phyloP scores from a whole-genome alignment of 768 basidiomycete species.

The Russula abietina region DNA sequence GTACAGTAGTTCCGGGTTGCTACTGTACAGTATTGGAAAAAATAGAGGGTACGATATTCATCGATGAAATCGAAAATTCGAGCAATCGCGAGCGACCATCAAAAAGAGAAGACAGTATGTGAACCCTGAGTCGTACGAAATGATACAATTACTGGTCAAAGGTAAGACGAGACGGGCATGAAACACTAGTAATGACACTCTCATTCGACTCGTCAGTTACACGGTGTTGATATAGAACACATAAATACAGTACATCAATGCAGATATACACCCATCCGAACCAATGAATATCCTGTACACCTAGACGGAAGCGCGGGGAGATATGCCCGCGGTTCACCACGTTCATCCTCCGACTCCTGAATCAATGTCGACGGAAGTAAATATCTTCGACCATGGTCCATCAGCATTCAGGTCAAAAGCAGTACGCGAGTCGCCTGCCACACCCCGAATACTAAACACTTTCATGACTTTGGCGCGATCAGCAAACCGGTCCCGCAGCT shows the following conservation, averaged over 20 bases:
- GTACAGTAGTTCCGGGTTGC: too few species aligned
- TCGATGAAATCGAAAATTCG: too few species aligned
- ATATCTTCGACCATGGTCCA: conserved; percentile 11
- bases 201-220: not conserved
- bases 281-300: not conserved
- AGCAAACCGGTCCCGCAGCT: conserved; percentile 6
- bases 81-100: too few species aligned
- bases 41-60: too few species aligned
- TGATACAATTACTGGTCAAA: too few species aligned
- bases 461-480: conserved; percentile 3
- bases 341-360: not conserved
- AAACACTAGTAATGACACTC: not conserved
- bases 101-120: too few species aligned
- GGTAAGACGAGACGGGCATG: too few species aligned
- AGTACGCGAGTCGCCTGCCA: not conserved
- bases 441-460: not conserved
- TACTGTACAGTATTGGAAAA: too few species aligned
- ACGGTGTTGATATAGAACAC: not conserved
- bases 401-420: not conserved
- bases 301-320: too few species aligned
- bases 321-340: not conserved
- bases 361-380: not conserved
- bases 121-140: too few species aligned
- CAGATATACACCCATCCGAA: not conserved
- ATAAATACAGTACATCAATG: not conserved